Conservation (phyloP, 345 rosid species). For the Kandelia obovata region DNA sequence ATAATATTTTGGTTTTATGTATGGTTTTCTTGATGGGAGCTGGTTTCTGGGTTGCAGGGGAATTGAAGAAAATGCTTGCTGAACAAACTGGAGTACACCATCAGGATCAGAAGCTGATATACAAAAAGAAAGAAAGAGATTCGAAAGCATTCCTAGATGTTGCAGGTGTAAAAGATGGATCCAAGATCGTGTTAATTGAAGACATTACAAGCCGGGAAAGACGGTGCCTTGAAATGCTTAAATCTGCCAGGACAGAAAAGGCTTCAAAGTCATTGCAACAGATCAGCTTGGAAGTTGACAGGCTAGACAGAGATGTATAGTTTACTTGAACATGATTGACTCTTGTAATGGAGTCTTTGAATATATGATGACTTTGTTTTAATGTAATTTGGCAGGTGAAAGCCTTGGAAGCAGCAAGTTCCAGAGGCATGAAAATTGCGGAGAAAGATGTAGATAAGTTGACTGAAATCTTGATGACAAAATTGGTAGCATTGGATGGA, state of each 20-base stretch:
- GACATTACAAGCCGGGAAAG: conserved; percentile 25
- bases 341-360: background rate
- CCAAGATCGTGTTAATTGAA: conserved; percentile 25
- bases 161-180: conserved; percentile 25
- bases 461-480: conserved; percentile 23
- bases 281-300: conserved; percentile 23
- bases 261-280: conserved; percentile 18
- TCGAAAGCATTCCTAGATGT: conserved; percentile 24
- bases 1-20: background rate
- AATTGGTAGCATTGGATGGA: conserved; percentile 25
- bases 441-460: conserved; percentile 15
- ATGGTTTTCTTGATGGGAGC: background rate
- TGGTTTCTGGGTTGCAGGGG: conserved; percentile 21
- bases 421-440: conserved; percentile 12
- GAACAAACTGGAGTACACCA: conserved; percentile 25
- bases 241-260: conserved; percentile 24
- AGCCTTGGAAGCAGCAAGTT: conserved; percentile 13
- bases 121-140: conserved; percentile 32
- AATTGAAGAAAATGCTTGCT: conserved; percentile 27
- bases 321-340: background rate
- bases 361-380: background rate
- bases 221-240: conserved; percentile 26
- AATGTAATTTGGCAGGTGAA: conserved; percentile 15
- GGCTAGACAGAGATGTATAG: conserved; percentile 13
- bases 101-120: conserved; percentile 26